Evolutionary conservation across 257 asterid genomes (phyloP).

Genomic region (Echites panduratus): DNA sequence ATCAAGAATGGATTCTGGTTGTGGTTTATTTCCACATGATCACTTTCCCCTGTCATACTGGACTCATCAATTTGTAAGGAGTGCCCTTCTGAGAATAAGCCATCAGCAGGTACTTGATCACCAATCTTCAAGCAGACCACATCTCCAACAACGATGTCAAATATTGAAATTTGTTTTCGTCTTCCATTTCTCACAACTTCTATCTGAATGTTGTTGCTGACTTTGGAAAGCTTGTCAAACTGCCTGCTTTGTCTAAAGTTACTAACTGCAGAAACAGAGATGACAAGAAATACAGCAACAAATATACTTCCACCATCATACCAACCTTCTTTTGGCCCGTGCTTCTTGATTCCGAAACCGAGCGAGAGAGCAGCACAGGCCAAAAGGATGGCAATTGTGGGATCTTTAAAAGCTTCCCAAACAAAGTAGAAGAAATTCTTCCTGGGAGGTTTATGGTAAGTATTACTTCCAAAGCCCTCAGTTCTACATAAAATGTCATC

Average conservation of each 20-base stretch:
- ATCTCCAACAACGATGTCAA: slow-evolving; percentile 42
- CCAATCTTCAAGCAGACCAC: slow-evolving; percentile 40
- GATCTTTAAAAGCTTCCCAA: slow-evolving; percentile 32
- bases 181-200: slow-evolving; percentile 36
- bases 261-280: slow-evolving; percentile 29
- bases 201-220: slow-evolving; percentile 25
- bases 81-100: slow-evolving; percentile 36
- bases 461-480: slow-evolving; percentile 33
- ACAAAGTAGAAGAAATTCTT: slow-evolving; percentile 21
- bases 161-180: slow-evolving; percentile 28
- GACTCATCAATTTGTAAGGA: slow-evolving; percentile 33
- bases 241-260: slow-evolving; percentile 34
- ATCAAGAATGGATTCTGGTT: slow-evolving; percentile 32
- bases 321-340: slow-evolving; percentile 37
- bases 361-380: slow-evolving; percentile 35
- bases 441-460: slow-evolving; percentile 23
- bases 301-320: slow-evolving; percentile 41
- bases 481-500: slow-evolving; percentile 24
- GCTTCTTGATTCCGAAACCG: slow-evolving; percentile 35
- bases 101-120: slow-evolving; percentile 49
- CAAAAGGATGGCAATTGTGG: slow-evolving; percentile 28
- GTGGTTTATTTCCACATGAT: slow-evolving; percentile 25
- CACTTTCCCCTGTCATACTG: slow-evolving; percentile 42
- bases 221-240: slow-evolving; percentile 25
- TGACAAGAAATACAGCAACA: slow-evolving; percentile 33